Evolutionary conservation across 441 rosid species (phyloP), one percentile per base, ranked within the genome.

Genomic region (Mallotus japonicus): DNA sequence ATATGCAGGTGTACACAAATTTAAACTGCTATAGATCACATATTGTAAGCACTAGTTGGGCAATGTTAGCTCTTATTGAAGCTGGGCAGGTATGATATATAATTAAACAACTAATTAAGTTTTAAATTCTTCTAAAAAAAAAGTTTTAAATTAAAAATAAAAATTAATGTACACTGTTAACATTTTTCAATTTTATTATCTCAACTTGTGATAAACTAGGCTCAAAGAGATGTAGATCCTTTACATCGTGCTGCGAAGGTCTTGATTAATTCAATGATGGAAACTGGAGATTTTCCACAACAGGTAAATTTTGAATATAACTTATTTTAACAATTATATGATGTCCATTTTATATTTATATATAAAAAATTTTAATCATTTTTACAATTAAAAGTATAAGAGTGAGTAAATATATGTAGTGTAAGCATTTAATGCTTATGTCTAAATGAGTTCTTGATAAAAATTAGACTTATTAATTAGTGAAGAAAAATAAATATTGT

Each of bases 231-330:
- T 37, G 75, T 83, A 7, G 47, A 6, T 0, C 93, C 96, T 22
- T 75, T 90, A 61, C 89, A 87, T 66, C 81, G 81, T 0, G 94
- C 87, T 3, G 90, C 94, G 0, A 85, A 76, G 70, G 37, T 82
- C 9, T 17, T 88, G 17, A 78, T 90, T 1, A 79, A 85, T 79
- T 85, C 92, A 37, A 79, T 79, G 62, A 68, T 79, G 84, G 85
- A 85, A 46, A 83, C 77, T 51, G 97, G 94, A 67, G 94, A 91
- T 76, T 91, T 83, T 49, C 93, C 95, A 34, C 94, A 91, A 71
- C 85, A 89, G 83, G 96, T 86, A 80, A 72, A 51, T 50, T 4
- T 17, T 49, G 8, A 28, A 28, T 28, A 1, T 28, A 28, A 28
- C 2, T 28, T 28, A 28, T 28, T 28, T 28, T 28, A 28, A 28